A percentile compares a stretch with the other conserved stretches of the same genome.
Evolutionary conservation across 169 alveolate genomes (phyloP).

Genomic region (Eimeria maxima): DNA sequence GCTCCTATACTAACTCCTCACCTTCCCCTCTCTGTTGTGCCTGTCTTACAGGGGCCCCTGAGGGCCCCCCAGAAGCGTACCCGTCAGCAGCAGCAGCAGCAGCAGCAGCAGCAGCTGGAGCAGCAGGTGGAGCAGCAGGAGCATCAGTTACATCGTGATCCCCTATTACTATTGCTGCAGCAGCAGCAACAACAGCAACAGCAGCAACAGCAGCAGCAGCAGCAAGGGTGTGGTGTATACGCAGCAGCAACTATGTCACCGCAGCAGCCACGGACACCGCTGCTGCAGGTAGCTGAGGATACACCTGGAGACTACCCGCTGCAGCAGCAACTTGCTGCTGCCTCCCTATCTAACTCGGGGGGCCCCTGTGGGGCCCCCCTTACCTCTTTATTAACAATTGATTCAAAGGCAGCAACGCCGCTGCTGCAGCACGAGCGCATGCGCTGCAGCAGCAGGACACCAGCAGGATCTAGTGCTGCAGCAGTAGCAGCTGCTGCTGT

Average conservation of each 20-base stretch:
- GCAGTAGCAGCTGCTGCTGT: conserved; percentile 33
- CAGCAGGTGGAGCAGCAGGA: conserved; percentile 3
- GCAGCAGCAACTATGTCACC: neutral
- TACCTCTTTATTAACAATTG: neutral
- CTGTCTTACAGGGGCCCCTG: too few species aligned
- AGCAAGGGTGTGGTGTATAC: neutral
- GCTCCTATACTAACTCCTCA: too few species aligned
- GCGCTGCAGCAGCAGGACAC: conserved; percentile 43
- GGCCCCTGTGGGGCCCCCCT: conserved; percentile 24
- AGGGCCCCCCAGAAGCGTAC: too few species aligned
- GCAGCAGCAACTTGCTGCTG: too few species aligned
- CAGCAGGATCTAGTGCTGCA: neutral
- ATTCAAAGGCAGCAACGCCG: conserved; percentile 17
- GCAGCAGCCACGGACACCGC: neutral
- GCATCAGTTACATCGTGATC: conserved; percentile 19
- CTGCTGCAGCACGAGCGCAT: conserved; percentile 14
- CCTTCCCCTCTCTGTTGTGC: too few species aligned
- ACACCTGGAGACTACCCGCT: too few species aligned
- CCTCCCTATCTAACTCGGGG: too few species aligned
- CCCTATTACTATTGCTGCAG: neutral
- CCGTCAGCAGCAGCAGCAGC: conserved; percentile 11
- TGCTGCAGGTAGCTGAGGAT: conserved; percentile 10
- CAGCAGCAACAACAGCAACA: conserved; percentile 37
- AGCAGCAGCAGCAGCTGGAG: conserved; percentile 12
- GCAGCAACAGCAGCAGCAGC: conserved; percentile 16